These are phyloP conservation scores for Ascochyta pisi DNA, from an alignment of 2,329 filamentous ascomycete species.

Conservation along the genomic window DNA sequence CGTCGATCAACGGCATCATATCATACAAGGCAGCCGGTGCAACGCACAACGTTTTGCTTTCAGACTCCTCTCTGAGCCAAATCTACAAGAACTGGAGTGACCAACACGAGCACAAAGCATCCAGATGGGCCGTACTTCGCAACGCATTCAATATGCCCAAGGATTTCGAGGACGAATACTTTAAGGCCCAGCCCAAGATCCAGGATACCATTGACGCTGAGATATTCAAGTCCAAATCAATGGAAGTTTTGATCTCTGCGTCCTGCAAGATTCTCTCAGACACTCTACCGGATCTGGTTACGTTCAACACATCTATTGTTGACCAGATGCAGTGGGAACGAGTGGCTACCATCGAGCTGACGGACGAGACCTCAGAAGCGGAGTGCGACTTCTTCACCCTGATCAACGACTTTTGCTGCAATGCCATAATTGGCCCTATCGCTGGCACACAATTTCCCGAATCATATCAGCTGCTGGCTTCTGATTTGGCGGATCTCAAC, in stretches of 20 bases:
- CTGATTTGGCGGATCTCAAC: slow-evolving; percentile 64
- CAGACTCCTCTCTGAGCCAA: slow-evolving; percentile 54
- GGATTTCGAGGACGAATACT: slow-evolving; percentile 25
- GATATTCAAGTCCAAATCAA: slow-evolving; percentile 57
- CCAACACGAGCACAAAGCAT: slow-evolving; percentile 30
- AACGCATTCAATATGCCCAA: slow-evolving; percentile 42
- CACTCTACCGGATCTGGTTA: slow-evolving; percentile 63
- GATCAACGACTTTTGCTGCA: slow-evolving; percentile 64
- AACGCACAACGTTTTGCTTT: slow-evolving; percentile 59
- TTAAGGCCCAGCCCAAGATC: slow-evolving; percentile 40
- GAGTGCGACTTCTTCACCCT: slow-evolving; percentile 56
- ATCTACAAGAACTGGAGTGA: slow-evolving; percentile 27
- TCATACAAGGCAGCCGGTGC: slow-evolving; percentile 58
- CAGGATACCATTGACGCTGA: slow-evolving; percentile 46
- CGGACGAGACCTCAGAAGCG: slow-evolving; percentile 53
- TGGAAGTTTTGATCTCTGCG: slow-evolving; percentile 49
- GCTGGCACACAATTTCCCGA: slow-evolving; percentile 59
- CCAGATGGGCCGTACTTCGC: slow-evolving; percentile 30
- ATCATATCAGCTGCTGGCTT: slow-evolving; percentile 53
- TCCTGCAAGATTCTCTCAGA: slow-evolving; percentile 42
- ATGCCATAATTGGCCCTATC: slow-evolving; percentile 57
- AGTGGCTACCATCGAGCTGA: slow-evolving; percentile 54
- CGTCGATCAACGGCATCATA: slow-evolving; percentile 53
- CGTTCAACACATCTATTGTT: slow-evolving; percentile 64
- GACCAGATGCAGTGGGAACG: slow-evolving; percentile 70